A percentile compares a stretch with the other conserved stretches of the same genome.
These are phyloP conservation scores for Scopulariopsis brevicaulis DNA, from an alignment of 2,329 filamentous ascomycete species.

Conservation along the genomic window DNA sequence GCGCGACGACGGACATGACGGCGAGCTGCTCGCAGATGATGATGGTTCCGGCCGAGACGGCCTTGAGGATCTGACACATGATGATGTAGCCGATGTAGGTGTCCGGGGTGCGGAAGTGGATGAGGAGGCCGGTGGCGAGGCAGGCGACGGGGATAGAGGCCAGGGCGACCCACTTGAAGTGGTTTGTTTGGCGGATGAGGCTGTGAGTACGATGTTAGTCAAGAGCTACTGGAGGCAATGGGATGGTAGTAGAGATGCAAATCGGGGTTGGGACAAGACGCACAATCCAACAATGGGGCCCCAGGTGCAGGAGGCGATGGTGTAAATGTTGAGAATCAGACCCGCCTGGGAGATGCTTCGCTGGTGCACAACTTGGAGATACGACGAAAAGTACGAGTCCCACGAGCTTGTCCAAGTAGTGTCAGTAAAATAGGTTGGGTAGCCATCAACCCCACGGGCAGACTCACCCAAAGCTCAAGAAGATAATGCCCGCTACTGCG, in stretches of 20 bases:
- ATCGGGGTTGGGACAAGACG: not conserved
- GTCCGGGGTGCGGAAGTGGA: conserved; percentile 26
- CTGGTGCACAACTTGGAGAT: conserved; percentile 32
- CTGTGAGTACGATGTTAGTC: conserved; percentile 17
- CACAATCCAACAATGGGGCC: conserved; percentile 27
- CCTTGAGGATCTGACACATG: conserved; percentile 45
- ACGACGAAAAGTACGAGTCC: conserved; percentile 39
- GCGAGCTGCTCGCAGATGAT: conserved; percentile 38
- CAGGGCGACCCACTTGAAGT: conserved; percentile 14
- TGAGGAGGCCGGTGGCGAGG: conserved; percentile 28
- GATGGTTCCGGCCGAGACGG: conserved; percentile 27
- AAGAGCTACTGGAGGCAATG: too few relatives aligned
- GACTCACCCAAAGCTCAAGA: conserved; percentile 5
- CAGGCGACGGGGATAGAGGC: conserved; percentile 37
- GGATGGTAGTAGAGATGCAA: not conserved
- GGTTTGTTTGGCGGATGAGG: conserved; percentile 4
- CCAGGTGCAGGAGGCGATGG: conserved; percentile 31
- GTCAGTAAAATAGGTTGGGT: conserved; percentile 7
- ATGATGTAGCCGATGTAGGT: conserved; percentile 32
- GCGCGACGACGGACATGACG: conserved; percentile 41
- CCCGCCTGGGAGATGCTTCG: conserved; percentile 23
- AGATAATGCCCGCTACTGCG: conserved; percentile 24
- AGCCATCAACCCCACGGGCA: not conserved
- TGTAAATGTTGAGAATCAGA: conserved; percentile 31
- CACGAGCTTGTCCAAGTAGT: conserved; percentile 24